A percentile compares a stretch with the other conserved stretches of the same genome.
Evolutionary conservation across 2,329 filamentous ascomycete species (phyloP).

Genomic region (Diplodia intermedia): DNA sequence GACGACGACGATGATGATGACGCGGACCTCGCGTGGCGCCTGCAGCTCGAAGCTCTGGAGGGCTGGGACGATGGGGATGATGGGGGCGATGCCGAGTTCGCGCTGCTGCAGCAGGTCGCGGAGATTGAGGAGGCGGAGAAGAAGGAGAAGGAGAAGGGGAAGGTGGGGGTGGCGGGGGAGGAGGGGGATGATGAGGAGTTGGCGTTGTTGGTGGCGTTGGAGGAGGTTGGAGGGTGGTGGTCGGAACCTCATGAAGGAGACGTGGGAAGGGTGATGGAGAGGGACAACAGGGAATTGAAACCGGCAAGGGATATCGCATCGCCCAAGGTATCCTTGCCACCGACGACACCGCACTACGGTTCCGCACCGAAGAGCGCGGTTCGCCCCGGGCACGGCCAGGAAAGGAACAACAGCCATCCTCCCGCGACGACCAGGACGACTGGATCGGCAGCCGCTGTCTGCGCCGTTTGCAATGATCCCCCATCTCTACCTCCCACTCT

Average conservation of each 20-base stretch:
- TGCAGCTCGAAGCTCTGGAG: conserved; percentile 1
- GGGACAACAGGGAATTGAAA: too few relatives aligned
- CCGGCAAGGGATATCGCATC: too few relatives aligned
- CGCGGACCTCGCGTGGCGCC: conserved; percentile 4
- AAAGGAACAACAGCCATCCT: not conserved
- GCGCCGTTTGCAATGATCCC: not conserved
- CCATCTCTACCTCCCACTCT: not conserved
- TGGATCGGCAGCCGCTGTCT: not conserved
- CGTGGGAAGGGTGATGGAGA: not conserved
- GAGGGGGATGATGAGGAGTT: not conserved
- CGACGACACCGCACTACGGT: too few relatives aligned
- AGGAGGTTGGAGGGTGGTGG: conserved; percentile 9
- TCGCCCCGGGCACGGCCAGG: too few relatives aligned
- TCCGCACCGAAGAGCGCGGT: too few relatives aligned
- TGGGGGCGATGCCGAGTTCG: not conserved
- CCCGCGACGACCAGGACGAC: not conserved
- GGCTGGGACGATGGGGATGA: too few relatives aligned
- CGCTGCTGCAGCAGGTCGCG: conserved; percentile 8
- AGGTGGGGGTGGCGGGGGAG: too few relatives aligned
- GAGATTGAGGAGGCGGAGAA: conserved; percentile 1
- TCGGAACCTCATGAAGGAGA: not conserved
- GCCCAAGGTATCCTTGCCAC: too few relatives aligned
- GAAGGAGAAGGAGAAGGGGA: not conserved
- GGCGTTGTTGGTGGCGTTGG: conserved; percentile 10
- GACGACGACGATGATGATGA: not conserved